Evolutionary conservation across 23 red algal genomes (phyloP).

Genomic region (Gracilaria vermiculophylla): DNA sequence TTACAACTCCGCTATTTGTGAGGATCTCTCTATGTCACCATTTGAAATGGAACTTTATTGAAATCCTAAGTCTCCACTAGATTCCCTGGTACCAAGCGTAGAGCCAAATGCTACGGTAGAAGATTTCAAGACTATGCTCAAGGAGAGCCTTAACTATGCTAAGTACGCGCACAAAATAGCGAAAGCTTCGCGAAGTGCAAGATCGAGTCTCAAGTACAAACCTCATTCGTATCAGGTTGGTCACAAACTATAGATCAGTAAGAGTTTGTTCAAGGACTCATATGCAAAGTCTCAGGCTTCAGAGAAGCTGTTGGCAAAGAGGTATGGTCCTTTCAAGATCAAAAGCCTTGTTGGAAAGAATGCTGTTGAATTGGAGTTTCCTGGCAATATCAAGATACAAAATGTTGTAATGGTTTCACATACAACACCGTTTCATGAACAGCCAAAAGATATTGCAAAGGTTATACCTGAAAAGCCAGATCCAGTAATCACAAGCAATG

Average conservation of each 20-base stretch:
- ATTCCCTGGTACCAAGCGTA: neutral
- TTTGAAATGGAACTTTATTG: constrained; percentile 25
- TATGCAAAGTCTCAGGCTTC: neutral
- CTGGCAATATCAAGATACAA: constrained; percentile 15
- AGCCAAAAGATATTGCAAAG: neutral
- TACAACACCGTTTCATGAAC: neutral
- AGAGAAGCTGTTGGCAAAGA: neutral
- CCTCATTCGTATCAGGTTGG: neutral
- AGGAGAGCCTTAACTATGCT: neutral
- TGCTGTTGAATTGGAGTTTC: neutral
- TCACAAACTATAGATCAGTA: neutral
- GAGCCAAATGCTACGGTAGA: neutral
- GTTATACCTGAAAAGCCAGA: neutral
- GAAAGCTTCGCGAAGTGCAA: neutral
- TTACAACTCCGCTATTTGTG: constrained; percentile 16
- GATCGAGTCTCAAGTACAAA: neutral
- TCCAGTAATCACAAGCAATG: neutral
- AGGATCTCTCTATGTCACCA: constrained; percentile 9
- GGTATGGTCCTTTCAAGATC: neutral
- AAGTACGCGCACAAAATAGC: neutral
- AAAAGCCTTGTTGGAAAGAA: neutral
- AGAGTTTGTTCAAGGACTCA: neutral
- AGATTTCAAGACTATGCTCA: neutral
- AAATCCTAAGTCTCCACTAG: neutral
- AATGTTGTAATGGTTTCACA: neutral